Evolutionary conservation across 2,329 filamentous ascomycete genomes (phyloP).

Genomic region (Trichophyton simii): DNA sequence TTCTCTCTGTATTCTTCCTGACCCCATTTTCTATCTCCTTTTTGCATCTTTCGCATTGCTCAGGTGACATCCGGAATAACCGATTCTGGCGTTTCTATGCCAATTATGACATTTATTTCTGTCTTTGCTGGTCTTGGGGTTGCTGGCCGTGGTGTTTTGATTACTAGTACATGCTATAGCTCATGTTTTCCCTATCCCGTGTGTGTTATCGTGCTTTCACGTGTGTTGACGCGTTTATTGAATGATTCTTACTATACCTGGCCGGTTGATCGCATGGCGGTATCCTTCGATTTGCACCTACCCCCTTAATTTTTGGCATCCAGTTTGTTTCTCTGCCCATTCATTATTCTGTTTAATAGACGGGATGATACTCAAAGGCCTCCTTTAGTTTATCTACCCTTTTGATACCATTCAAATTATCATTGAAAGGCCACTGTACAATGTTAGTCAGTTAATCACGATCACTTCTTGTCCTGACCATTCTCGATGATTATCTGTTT

Average conservation of each 20-base stretch:
- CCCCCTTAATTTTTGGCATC: not conserved
- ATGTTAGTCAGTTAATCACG: not conserved
- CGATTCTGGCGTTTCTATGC: slow-evolving; percentile 3
- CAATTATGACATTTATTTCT: slow-evolving; percentile 4
- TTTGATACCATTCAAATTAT: slow-evolving; percentile 2
- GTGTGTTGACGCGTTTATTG: slow-evolving; percentile 1
- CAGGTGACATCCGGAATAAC: not conserved
- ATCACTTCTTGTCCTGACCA: not conserved
- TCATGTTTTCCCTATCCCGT: not conserved
- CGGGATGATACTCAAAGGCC: slow-evolving; percentile 1
- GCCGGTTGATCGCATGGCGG: not conserved
- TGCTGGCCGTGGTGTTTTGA: slow-evolving; percentile 3
- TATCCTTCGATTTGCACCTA: slow-evolving; percentile 1
- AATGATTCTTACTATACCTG: slow-evolving; percentile 2
- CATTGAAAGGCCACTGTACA: not conserved
- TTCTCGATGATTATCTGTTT: not conserved
- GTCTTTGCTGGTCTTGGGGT: slow-evolving; percentile 1
- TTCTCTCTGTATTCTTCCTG: slow-evolving; percentile 1
- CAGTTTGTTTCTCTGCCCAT: slow-evolving; percentile 1
- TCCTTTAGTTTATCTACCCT: not conserved
- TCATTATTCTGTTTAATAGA: not conserved
- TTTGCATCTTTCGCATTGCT: not conserved
- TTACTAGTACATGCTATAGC: slow-evolving; percentile 3
- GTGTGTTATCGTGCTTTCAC: not conserved
- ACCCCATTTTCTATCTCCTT: not conserved